Base-by-base conservation (phyloP, 495 filamentous ascomycete genomes). In the Parmelia sp. region DNA sequence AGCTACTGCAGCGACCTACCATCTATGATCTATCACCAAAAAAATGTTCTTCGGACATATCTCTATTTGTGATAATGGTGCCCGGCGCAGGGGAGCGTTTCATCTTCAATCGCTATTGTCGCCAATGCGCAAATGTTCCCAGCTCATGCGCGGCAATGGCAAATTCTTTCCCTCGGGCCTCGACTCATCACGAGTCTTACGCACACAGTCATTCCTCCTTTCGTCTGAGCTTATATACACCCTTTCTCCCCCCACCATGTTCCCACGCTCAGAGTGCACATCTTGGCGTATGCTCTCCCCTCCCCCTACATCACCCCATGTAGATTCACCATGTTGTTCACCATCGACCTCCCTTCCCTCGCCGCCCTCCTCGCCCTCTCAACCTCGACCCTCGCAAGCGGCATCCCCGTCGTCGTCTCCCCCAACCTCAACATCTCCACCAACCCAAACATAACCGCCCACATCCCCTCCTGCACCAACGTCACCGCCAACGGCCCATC, bases 351-450 rank as follows among this genome's bases (percentile, higher is more conserved):
- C n/a, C 80, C 82, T 58, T 72, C 71, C 44, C 68, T 79, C 66
- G 79, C 84, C 68, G 72, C 84, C 39, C 66, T 72, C 57, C 77
- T 77, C 12, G 75, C 83, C 29, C 74, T 84, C 39, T 53, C 72
- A 17, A 66, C 49, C 61, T 69, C 75, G 42, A 65, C 72, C 57
- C 68, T 72, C 66, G 71, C 61, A 19, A 56, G 44, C 21, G 63
- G 63, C 53, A 51, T 68, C 40, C 66, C 66, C 17, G 49, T 68
- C 36, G 31, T 59, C 55, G 63, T 68, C n/a, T 68, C 74, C 42
- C 69, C 76, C 7, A 74, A 84, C 49, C 71, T 78, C 63, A 81
- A 83, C 69, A 73, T 86, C 40, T 65, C 58, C 53, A 37, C 58
- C 33, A 58, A 61, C 53, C 58, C 66, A n/a, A 57, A 60, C 53